These are phyloP conservation scores for Xylaria sp. DNA, from an alignment of 2,329 filamentous ascomycete species.

Conservation along the genomic window DNA sequence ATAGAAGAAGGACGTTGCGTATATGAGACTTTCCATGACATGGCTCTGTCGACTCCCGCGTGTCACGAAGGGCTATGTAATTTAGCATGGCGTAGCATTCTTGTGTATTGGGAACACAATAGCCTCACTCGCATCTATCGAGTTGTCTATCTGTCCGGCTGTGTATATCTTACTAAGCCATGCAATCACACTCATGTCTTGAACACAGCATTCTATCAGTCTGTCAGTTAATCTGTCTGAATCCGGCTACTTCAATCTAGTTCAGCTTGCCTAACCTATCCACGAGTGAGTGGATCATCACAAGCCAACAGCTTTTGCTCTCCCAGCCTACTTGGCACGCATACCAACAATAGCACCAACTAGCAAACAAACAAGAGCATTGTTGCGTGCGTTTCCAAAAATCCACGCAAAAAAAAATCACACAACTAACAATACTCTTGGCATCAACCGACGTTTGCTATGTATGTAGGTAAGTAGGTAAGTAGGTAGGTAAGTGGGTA, in stretches of 20 bases:
- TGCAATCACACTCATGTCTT: neutral
- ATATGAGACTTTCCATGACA: constrained; percentile 8
- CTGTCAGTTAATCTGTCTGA: neutral
- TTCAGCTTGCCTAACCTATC: neutral
- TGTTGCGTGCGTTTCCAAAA: neutral
- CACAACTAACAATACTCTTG: too few relatives aligned
- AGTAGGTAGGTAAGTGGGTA: too few relatives aligned
- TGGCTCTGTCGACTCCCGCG: neutral
- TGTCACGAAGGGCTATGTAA: constrained; percentile 11
- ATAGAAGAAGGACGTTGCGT: neutral
- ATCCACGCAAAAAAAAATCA: neutral
- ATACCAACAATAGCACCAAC: neutral
- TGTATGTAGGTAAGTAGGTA: too few relatives aligned
- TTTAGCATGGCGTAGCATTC: neutral
- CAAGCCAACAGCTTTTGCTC: neutral
- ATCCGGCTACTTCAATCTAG: neutral
- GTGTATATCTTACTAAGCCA: neutral
- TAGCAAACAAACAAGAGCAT: constrained; percentile 14
- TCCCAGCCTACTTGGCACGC: neutral
- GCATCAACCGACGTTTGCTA: constrained; percentile 9
- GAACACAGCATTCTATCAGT: neutral
- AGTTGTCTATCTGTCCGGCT: too few relatives aligned
- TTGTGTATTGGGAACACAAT: constrained; percentile 7
- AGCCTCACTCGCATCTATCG: neutral
- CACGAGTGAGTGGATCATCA: neutral